Percentiles rank a stretch among this genome's conserved stretches.
Evolutionary conservation across 495 filamentous ascomycete genomes (phyloP).

Genomic region (Penicillium steckii): DNA sequence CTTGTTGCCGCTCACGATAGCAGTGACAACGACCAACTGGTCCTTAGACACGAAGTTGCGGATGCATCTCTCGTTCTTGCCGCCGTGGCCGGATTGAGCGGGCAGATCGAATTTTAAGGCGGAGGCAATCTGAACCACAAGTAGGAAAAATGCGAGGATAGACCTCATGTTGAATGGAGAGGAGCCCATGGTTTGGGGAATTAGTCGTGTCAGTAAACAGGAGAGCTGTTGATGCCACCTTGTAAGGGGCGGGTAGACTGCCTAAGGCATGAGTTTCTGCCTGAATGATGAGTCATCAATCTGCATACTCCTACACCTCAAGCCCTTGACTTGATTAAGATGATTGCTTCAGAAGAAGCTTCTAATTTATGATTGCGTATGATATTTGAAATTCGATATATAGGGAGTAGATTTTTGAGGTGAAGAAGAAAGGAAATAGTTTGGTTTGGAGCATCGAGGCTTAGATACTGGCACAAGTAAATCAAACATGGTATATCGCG

Average conservation of each 20-base stretch:
- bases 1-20: conserved; percentile 76
- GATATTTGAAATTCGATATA: background rate
- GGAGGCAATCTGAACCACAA: conserved; percentile 58
- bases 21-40: conserved; percentile 97
- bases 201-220: conserved; percentile 26
- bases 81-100: conserved; percentile 60
- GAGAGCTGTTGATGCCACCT: conserved; percentile 34
- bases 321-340: too few species aligned
- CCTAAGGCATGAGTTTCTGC: too few species aligned
- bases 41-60: conserved; percentile 93
- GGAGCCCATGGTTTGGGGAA: conserved; percentile 32
- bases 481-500: conserved; percentile 31
- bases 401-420: background rate
- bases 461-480: conserved; percentile 20
- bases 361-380: too few species aligned
- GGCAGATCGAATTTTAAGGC: conserved; percentile 93
- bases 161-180: conserved; percentile 36
- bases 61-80: conserved; percentile 80
- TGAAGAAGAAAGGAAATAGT: conserved; percentile 1
- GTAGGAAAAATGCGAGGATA: conserved; percentile 34
- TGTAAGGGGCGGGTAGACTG: too few species aligned
- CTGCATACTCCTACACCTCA: too few species aligned
- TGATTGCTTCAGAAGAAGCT: too few species aligned
- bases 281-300: too few species aligned
- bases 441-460: conserved; percentile 13